phyloP scores from a whole-genome alignment of 202 grass and related monocot species.

The Hordeum pubiflorum region DNA sequence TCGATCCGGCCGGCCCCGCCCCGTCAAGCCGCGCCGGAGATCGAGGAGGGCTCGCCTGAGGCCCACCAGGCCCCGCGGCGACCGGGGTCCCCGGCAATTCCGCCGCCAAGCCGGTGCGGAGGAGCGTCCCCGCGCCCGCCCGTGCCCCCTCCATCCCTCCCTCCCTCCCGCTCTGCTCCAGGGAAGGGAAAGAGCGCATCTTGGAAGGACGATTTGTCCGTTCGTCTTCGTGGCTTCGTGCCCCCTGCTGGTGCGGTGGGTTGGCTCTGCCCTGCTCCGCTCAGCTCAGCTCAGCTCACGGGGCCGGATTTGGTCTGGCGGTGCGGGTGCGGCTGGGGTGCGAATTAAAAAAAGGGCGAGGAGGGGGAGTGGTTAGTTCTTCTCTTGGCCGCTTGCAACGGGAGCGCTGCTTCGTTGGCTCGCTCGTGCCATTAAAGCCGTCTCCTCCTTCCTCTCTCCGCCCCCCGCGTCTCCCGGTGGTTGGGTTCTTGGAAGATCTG shows the following conservation, averaged over 20 bases:
- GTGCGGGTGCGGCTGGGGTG: conserved; percentile 35
- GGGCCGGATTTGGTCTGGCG: conserved; percentile 45
- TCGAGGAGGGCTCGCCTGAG: neutral
- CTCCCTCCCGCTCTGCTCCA: neutral
- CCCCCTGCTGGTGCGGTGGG: neutral
- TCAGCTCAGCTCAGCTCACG: conserved; percentile 8
- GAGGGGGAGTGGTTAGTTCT: conserved; percentile 35
- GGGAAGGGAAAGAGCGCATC: neutral
- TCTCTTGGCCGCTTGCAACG: conserved; percentile 26
- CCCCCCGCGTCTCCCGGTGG: neutral
- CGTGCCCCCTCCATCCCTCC: neutral
- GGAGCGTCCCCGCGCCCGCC: neutral
- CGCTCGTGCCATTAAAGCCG: conserved; percentile 43
- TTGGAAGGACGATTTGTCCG: neutral
- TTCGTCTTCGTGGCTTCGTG: neutral
- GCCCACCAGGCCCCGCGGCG: neutral
- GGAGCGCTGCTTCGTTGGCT: neutral
- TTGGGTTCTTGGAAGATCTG: conserved; percentile 26
- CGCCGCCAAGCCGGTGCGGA: neutral
- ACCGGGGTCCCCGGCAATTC: neutral
- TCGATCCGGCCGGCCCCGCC: neutral
- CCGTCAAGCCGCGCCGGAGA: neutral
- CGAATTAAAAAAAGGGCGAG: neutral
- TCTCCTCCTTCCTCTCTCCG: neutral
- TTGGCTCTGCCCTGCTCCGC: neutral